Conservation (phyloP, 2,329 filamentous ascomycete species). For the Pseudopyrenochaeta lycopersici region DNA sequence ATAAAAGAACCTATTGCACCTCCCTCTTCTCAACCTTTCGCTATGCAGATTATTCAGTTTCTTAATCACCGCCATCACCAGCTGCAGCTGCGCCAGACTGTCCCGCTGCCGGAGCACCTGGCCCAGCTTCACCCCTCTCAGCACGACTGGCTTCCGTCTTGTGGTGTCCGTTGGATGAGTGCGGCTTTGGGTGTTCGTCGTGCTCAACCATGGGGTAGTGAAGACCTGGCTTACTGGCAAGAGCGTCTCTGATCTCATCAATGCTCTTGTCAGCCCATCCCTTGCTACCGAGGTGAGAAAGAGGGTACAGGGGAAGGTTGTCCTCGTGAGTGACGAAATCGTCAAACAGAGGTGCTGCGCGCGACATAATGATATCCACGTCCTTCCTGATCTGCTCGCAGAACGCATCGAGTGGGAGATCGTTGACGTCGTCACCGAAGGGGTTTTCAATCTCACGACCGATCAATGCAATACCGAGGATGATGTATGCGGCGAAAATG, state of each 20-base stretch:
- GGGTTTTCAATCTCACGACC: conserved; percentile 86
- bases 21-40: too few relatives aligned
- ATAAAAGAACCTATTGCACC: too few relatives aligned
- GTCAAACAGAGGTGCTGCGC: conserved; percentile 58
- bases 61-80: conserved; percentile 10
- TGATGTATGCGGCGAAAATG: conserved; percentile 78
- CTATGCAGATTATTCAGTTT: too few relatives aligned
- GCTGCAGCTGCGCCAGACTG: background rate
- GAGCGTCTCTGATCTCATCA: conserved; percentile 51
- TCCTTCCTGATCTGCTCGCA: conserved; percentile 78
- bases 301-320: conserved; percentile 65
- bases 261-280: conserved; percentile 48
- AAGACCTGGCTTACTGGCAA: conserved; percentile 45
- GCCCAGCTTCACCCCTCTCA: conserved; percentile 20
- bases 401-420: conserved; percentile 71
- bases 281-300: conserved; percentile 49
- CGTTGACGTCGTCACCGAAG: conserved; percentile 85
- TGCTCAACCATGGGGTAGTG: conserved; percentile 18
- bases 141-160: conserved; percentile 18
- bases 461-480: conserved; percentile 78
- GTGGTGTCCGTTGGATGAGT: conserved; percentile 8
- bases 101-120: background rate
- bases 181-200: conserved; percentile 14
- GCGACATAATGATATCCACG: conserved; percentile 75
- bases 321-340: conserved; percentile 59